Evolutionary conservation across 2,329 filamentous ascomycete species (phyloP).

Genomic region (Lomentospora prolificans): DNA sequence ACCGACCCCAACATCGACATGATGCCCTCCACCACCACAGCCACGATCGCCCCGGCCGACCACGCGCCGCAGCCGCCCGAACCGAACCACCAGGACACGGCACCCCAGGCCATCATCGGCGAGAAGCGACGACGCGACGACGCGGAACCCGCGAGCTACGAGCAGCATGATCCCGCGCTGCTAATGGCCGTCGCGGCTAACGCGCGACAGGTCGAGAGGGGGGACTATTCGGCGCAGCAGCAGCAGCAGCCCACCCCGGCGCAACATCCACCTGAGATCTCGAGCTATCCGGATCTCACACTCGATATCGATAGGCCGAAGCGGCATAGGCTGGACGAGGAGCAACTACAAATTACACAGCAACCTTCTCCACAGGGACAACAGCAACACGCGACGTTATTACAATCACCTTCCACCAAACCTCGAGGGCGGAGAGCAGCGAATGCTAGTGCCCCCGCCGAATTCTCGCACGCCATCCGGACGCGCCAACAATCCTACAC

Average conservation of each 20-base stretch:
- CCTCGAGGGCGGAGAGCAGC: neutral
- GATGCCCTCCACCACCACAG: neutral
- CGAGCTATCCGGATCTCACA: neutral
- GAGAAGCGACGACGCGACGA: conserved; percentile 1
- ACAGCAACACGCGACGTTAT: neutral
- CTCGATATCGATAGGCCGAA: neutral
- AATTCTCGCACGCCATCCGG: conserved; percentile 46
- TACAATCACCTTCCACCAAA: neutral
- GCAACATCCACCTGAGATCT: neutral
- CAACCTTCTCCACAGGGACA: neutral
- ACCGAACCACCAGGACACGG: neutral
- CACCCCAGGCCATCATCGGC: neutral
- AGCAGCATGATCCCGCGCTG: neutral
- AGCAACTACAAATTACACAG: neutral
- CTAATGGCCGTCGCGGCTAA: neutral
- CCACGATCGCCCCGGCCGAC: neutral
- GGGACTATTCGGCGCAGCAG: neutral
- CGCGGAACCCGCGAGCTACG: neutral
- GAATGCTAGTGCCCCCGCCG: neutral
- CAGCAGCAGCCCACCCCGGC: neutral
- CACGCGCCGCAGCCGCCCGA: neutral
- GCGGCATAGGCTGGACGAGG: neutral
- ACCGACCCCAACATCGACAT: neutral
- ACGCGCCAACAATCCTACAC: conserved; percentile 45
- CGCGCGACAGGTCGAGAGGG: neutral